A percentile compares a stretch with the other conserved stretches of the same genome.
Evolutionary conservation across 108 stramenopile species (phyloP).

Genomic region (Cyclotella kingstonii): DNA sequence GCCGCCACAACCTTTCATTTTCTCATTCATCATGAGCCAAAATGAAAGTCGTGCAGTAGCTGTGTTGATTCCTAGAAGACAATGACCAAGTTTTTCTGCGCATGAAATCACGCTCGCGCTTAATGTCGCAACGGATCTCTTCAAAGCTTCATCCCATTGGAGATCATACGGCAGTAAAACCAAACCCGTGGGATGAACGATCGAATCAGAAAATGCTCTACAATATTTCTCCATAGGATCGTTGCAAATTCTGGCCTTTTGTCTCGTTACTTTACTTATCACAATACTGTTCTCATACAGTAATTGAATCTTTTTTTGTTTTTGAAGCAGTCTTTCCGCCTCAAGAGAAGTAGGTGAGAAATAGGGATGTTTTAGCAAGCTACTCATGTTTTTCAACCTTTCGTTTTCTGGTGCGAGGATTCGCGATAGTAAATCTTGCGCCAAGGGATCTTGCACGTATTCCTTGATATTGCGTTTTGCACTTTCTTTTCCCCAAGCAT

Average conservation of each 20-base stretch:
- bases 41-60: conserved; percentile 44
- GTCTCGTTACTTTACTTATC: conserved; percentile 11
- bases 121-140: conserved; percentile 7
- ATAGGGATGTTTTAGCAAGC: conserved; percentile 61
- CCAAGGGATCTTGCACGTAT: conserved; percentile 57
- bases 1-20: conserved; percentile 15
- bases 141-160: conserved; percentile 7
- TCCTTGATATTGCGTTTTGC: conserved; percentile 47
- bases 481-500: conserved; percentile 21
- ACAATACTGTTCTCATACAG: conserved; percentile 24
- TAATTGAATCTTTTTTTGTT: conserved; percentile 42
- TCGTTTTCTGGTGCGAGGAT: conserved; percentile 50
- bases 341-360: conserved; percentile 29
- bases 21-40: conserved; percentile 45
- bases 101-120: conserved; percentile 7
- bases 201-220: conserved; percentile 29
- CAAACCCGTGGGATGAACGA: conserved; percentile 38
- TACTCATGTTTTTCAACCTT: conserved; percentile 41
- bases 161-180: conserved; percentile 41
- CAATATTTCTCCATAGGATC: conserved; percentile 41
- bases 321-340: conserved; percentile 33
- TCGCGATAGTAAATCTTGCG: conserved; percentile 65
- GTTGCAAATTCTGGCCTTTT: not conserved
- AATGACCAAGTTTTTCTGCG: conserved; percentile 29
- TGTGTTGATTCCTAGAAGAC: conserved; percentile 39